Percentiles rank a stretch among this genome's conserved stretches.
These are phyloP conservation scores for Suhomyces wounanorum DNA, from an alignment of 1,139 yeast genomes.

Conservation along the genomic window DNA sequence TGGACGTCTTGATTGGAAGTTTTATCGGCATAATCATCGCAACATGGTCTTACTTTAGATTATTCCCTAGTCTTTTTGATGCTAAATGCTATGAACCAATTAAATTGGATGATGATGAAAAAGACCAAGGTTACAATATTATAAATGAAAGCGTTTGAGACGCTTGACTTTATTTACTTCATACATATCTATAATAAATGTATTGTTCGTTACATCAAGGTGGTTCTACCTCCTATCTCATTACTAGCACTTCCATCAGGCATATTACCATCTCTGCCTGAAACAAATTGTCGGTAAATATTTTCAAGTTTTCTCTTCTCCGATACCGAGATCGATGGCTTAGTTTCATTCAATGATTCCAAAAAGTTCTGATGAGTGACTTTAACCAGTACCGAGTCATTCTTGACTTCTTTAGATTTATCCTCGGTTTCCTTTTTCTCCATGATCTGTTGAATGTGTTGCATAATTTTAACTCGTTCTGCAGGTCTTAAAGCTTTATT, in stretches of 20 bases:
- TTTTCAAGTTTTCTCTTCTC: slow-evolving; percentile 64
- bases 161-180: background rate
- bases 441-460: slow-evolving; percentile 49
- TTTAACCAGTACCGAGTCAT: slow-evolving; percentile 26
- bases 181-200: background rate
- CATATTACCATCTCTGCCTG: slow-evolving; percentile 85
- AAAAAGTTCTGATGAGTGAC: slow-evolving; percentile 59
- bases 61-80: slow-evolving; percentile 33
- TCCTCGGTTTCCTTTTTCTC: slow-evolving; percentile 13
- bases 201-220: slow-evolving; percentile 52
- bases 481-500: slow-evolving; percentile 38
- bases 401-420: slow-evolving; percentile 13
- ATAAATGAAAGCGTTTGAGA: slow-evolving; percentile 4
- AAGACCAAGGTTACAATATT: slow-evolving; percentile 8
- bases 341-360: slow-evolving; percentile 73
- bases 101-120: slow-evolving; percentile 19
- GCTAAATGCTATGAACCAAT: slow-evolving; percentile 28
- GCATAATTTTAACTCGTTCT: slow-evolving; percentile 47
- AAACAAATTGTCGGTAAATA: slow-evolving; percentile 73
- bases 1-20: slow-evolving; percentile 66
- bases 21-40: slow-evolving; percentile 48
- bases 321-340: slow-evolving; percentile 78
- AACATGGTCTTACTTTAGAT: slow-evolving; percentile 40
- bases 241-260: slow-evolving; percentile 82
- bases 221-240: slow-evolving; percentile 83